Percentiles rank a stretch among this genome's conserved stretches.
phyloP scores from a whole-genome alignment of 768 basidiomycete species.

The Suillus ampliporus region DNA sequence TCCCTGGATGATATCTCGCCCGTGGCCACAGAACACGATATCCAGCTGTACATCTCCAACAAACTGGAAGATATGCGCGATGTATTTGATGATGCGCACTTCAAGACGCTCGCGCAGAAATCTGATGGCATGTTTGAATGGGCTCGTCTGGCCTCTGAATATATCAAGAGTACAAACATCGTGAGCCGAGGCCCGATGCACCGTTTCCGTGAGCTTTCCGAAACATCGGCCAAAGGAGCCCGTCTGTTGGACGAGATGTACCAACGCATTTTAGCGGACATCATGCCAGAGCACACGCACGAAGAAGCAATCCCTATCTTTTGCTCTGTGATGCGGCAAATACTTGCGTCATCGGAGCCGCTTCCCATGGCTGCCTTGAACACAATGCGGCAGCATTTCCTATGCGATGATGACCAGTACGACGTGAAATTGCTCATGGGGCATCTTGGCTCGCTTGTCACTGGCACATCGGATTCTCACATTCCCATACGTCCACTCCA shows the following conservation, averaged over 20 bases:
- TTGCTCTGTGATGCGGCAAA: slow-evolving; percentile 1
- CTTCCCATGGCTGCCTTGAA: slow-evolving; percentile 1
- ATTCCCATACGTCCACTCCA: slow-evolving; percentile 27
- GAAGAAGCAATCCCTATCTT: slow-evolving; percentile 1
- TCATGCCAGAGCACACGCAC: not conserved
- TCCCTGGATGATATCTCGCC: slow-evolving; percentile 10
- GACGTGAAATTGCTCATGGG: not conserved
- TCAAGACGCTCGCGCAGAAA: not conserved
- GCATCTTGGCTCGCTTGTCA: slow-evolving; percentile 9
- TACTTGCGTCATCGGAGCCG: slow-evolving; percentile 6
- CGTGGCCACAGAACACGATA: slow-evolving; percentile 6
- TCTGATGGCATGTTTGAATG: slow-evolving; percentile 16
- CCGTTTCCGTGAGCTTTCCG: not conserved
- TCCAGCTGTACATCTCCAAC: slow-evolving; percentile 7
- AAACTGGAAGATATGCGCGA: not conserved
- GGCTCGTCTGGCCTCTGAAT: slow-evolving; percentile 16
- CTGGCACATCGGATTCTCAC: not conserved
- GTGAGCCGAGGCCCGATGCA: not conserved
- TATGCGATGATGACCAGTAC: slow-evolving; percentile 30
- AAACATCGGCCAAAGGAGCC: not conserved
- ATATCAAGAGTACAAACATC: not conserved
- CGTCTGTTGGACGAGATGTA: slow-evolving; percentile 12
- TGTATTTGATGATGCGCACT: slow-evolving; percentile 1
- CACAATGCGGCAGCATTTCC: not conserved
- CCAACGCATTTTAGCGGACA: not conserved